Evolutionary conservation across 2,329 filamentous ascomycete genomes (phyloP).

Genomic region (Claviceps purpurea): DNA sequence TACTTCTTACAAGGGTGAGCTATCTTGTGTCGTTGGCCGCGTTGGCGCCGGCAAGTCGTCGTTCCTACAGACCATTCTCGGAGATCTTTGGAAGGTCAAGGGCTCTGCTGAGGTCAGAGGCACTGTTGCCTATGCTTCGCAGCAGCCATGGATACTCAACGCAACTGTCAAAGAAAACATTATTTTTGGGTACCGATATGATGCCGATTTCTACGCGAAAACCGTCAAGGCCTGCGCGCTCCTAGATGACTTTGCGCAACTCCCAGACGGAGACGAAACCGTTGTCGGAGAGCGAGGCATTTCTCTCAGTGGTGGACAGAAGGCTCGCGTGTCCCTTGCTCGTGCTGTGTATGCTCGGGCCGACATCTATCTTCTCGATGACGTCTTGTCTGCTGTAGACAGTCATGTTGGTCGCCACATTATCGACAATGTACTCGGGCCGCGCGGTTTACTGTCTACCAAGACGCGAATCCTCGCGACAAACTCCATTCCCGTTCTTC

Average conservation of each 20-base stretch:
- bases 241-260: constrained; percentile 74
- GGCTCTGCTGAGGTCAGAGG: constrained; percentile 76
- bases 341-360: constrained; percentile 91
- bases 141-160: constrained; percentile 94
- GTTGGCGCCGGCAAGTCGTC: constrained; percentile 96
- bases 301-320: constrained; percentile 89
- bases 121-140: constrained; percentile 78
- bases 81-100: constrained; percentile 80
- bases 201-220: constrained; percentile 85
- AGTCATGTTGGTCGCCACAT: constrained; percentile 92
- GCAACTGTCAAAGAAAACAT: constrained; percentile 96
- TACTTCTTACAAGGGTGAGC: constrained; percentile 78
- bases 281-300: constrained; percentile 95
- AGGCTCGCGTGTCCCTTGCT: constrained; percentile 82
- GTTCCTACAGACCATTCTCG: constrained; percentile 73
- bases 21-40: constrained; percentile 83
- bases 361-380: constrained; percentile 92
- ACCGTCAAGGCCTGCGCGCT: constrained; percentile 87
- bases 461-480: constrained; percentile 92
- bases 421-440: constrained; percentile 84
- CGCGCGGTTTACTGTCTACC: constrained; percentile 63
- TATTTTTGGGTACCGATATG: constrained; percentile 87
- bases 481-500: constrained; percentile 83
- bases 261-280: constrained; percentile 92
- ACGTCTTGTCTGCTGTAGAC: constrained; percentile 93